These are phyloP conservation scores for Mediolabrus comicus DNA, from an alignment of 108 stramenopile species.

Conservation along the genomic window DNA sequence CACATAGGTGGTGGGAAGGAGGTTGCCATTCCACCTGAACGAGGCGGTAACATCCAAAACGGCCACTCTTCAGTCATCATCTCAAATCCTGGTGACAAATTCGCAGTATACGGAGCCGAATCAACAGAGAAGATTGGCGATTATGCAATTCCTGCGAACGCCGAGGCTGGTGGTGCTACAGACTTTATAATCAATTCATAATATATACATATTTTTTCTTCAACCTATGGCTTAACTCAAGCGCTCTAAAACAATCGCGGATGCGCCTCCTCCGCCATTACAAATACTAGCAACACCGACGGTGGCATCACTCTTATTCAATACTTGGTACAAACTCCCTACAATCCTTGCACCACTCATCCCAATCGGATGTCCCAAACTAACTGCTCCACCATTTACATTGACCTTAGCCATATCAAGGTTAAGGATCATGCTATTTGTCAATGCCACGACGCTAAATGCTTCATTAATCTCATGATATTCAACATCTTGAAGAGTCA, in stretches of 20 bases:
- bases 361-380: constrained; percentile 96
- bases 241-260: constrained; percentile 94
- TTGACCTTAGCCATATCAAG: constrained; percentile 83
- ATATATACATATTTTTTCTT: neutral
- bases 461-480: constrained; percentile 99
- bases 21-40: constrained; percentile 3
- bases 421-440: constrained; percentile 84
- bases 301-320: constrained; percentile 84
- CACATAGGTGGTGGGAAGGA: constrained; percentile 2
- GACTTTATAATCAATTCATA: constrained; percentile 17
- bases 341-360: constrained; percentile 93
- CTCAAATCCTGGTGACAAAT: constrained; percentile 29
- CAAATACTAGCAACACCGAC: constrained; percentile 96
- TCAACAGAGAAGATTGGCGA: constrained; percentile 2
- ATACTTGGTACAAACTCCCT: constrained; percentile 80
- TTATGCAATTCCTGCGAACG: neutral
- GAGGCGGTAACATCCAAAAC: neutral
- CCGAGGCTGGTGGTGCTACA: constrained; percentile 17
- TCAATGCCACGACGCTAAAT: constrained; percentile 93
- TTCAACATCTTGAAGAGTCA: constrained; percentile 80
- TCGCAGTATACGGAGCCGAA: constrained; percentile 13
- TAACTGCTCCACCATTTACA: constrained; percentile 94
- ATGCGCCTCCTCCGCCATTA: constrained; percentile 98
- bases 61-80: constrained; percentile 15
- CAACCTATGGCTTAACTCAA: constrained; percentile 35